Evolutionary conservation across 345 rosid genomes (phyloP).

Genomic region (Jatropha curcas): DNA sequence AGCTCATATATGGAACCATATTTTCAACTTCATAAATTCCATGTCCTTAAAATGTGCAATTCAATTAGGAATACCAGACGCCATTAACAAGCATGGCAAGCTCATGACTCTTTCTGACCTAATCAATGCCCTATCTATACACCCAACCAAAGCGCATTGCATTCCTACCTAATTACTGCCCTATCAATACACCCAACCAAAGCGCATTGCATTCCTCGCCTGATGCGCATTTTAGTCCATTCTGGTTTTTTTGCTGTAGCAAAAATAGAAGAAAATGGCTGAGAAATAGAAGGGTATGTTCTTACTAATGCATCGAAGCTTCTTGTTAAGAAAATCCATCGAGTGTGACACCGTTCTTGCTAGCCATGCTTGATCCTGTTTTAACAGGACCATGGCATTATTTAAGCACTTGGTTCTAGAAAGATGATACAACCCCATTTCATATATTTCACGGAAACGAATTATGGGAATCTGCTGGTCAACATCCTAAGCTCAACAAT

Average conservation of each 20-base stretch:
- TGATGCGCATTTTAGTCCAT: background rate
- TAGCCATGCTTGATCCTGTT: constrained; percentile 18
- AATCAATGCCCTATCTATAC: constrained; percentile 17
- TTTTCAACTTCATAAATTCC: constrained; percentile 18
- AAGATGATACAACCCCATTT: background rate
- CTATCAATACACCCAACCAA: constrained; percentile 20
- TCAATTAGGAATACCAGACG: constrained; percentile 40
- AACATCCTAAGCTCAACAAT: background rate
- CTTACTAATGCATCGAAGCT: constrained; percentile 6
- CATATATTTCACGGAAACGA: no score
- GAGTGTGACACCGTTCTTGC: background rate
- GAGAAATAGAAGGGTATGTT: no score
- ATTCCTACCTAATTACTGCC: constrained; percentile 23
- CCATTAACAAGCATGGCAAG: constrained; percentile 32
- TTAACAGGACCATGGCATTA: background rate
- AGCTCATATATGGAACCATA: constrained; percentile 25
- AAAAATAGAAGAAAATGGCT: background rate
- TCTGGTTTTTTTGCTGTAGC: constrained; percentile 5
- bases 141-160: background rate
- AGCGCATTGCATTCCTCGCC: background rate
- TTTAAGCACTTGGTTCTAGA: constrained; percentile 4
- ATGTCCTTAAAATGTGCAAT: constrained; percentile 39
- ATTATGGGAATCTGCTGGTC: background rate
- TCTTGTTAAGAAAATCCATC: background rate
- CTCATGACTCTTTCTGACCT: constrained; percentile 35